These are phyloP conservation scores for Vickermania ingenoplastis DNA, from an alignment of 208 protist genomes.

Conservation along the genomic window DNA sequence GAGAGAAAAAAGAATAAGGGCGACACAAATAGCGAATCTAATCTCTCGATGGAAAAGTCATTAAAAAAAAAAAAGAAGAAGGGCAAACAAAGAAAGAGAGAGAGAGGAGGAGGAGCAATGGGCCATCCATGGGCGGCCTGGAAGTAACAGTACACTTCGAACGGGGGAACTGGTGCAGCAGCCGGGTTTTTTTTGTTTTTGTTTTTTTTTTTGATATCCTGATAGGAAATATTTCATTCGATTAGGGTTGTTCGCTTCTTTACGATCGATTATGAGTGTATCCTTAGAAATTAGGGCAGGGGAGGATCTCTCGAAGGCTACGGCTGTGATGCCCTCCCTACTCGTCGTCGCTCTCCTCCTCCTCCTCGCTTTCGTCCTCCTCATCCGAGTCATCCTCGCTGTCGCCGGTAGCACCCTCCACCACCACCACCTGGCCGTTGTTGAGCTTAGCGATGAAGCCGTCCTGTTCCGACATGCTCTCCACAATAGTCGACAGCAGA, in stretches of 20 bases:
- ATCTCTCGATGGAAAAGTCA: background rate
- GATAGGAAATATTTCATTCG: too few species aligned
- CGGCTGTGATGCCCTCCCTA: background rate
- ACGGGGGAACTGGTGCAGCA: too few species aligned
- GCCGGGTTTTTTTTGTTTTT: too few species aligned
- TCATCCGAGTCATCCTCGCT: conserved; percentile 60
- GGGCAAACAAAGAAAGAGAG: background rate
- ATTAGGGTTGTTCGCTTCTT: too few species aligned
- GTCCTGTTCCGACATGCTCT: conserved; percentile 22
- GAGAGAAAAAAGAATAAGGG: background rate
- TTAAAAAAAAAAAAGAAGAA: conserved; percentile 7
- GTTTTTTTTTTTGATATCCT: too few species aligned
- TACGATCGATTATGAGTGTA: too few species aligned
- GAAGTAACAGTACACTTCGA: too few species aligned
- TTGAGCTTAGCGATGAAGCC: conserved; percentile 53
- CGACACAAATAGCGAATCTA: background rate
- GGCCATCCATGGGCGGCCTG: too few species aligned
- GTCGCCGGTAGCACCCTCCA: conserved; percentile 46
- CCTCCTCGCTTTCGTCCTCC: conserved; percentile 42
- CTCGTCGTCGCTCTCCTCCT: conserved; percentile 12
- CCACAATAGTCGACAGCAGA: conserved; percentile 54
- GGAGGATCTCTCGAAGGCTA: too few species aligned
- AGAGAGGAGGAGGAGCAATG: background rate
- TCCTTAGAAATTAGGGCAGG: too few species aligned
- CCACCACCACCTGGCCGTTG: conserved; percentile 27